Evolutionary conservation across 495 filamentous ascomycete species (phyloP), one percentile per base, ranked within the genome.

Genomic region (Acidomyces sp.): DNA sequence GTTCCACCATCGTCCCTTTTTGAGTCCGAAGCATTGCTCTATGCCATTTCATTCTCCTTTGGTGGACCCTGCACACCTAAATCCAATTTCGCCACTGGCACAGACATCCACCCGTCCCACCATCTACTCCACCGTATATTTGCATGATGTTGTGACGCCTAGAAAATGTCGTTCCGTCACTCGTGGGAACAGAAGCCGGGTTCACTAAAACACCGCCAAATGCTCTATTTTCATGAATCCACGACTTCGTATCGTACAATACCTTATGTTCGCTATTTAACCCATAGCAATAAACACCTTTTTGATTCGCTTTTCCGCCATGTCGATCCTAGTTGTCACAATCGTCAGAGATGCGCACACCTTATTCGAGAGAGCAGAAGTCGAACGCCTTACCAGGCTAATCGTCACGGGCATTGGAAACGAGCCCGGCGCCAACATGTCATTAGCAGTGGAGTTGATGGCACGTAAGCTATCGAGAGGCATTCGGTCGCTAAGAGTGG

Each of bases 401-500:
- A 95, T 66, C 0, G 80, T 90, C 0, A 93, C 67, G 0, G 85
- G 84, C 53, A 88, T 93, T 0, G 87, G 86, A 56, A 94, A 87
- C 3, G 77, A 77, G 3, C 82, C 82, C 0, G 83, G 82, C 17
- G 65, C 67, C 7, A 57, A 55, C 53, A 74, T 71, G 37, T 72
- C 61, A 42, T 65, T 72, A 13, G 70, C 68, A 1, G 66, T 69
- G 4, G 66, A 67, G 4, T 56, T 55, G 3, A 56, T 53, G 2
- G 50, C 50, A 10, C 24, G 62, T 12, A 41, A 21, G 3, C 43
- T 28, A n/a, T 27, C 31, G 12, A 44, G n/a, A 15, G 35, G 34
- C 3, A 41, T 44, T 6, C 18, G 15, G 7, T 30, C 12, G 24
- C 26, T 27, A 15, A 48, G 24, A 9, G 2, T 31, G 11, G 37